These are phyloP conservation scores for Maudiozyma bulderi DNA, from an alignment of 805 yeast species.

Conservation along the genomic window DNA sequence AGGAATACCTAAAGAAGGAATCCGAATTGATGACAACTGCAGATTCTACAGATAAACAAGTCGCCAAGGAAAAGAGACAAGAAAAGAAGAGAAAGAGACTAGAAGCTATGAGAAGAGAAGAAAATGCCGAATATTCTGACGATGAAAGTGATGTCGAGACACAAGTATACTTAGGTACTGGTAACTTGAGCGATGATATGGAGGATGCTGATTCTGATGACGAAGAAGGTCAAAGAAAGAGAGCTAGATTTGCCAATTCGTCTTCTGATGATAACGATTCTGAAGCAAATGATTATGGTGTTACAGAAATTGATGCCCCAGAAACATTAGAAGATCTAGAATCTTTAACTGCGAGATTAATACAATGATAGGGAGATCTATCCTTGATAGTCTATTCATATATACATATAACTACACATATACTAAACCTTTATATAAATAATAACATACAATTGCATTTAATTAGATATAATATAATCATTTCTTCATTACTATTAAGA, in stretches of 20 bases:
- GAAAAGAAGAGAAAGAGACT: constrained; percentile 86
- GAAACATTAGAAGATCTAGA: constrained; percentile 90
- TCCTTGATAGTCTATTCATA: neutral
- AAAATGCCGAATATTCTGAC: constrained; percentile 30
- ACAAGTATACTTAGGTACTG: constrained; percentile 28
- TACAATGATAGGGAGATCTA: constrained; percentile 8
- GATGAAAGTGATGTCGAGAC: constrained; percentile 19
- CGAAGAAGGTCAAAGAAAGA: constrained; percentile 27
- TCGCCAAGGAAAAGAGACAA: constrained; percentile 65
- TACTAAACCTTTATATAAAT: too few species aligned
- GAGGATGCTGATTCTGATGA: constrained; percentile 20
- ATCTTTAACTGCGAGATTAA: constrained; percentile 56
- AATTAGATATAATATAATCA: neutral
- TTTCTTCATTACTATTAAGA: neutral
- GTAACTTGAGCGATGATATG: constrained; percentile 35
- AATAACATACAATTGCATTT: neutral
- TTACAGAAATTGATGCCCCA: constrained; percentile 78
- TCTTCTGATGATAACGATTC: constrained; percentile 24
- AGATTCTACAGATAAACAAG: constrained; percentile 68
- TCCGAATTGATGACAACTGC: constrained; percentile 55
- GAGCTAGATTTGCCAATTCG: constrained; percentile 4
- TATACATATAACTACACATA: neutral
- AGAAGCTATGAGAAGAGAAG: constrained; percentile 56
- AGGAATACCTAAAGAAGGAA: constrained; percentile 58
- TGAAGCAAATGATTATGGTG: constrained; percentile 20